Base-by-base conservation (phyloP, 176 grass and related monocot species). In the Carex littledalei region DNA sequence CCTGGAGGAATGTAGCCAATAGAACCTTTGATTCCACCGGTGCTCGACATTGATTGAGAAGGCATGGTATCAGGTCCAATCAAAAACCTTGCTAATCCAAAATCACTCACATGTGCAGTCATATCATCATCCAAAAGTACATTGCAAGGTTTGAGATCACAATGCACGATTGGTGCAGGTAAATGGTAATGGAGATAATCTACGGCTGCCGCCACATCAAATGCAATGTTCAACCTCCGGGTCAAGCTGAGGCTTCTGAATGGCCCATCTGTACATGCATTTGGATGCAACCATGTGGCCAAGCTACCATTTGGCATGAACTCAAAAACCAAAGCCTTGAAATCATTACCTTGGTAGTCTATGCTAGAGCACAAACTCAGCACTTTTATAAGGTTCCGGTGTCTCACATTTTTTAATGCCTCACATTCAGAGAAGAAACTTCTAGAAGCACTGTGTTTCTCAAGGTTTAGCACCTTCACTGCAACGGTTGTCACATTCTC, bases 1-100 rank as follows among this genome's bases (percentile, higher is more conserved):
- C 87, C 84, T 81, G 84, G 90, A 75, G 86, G 84, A 67, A 91
- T 83, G 26, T 91, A 91, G 24, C 90, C 90, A 67, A 91, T 88
- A 24, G 90, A 84, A 60, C 90, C 90, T 63, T 81, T 88, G 10
- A 91, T 86, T 35, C 70, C 55, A 5, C 43, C 41, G 0, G 71
- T 81, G 86, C 84, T 91, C 4, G 22, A 63, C 50, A 75, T 68
- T 71, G 73, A 69, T 84, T 88, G 78, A 50, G 78, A 85, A 85
- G 49, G 22, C 9, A 43, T 20, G 2, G 4, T 56, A 49, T 73
- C n/a, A 43, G 11, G 0, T 68, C 0, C 67, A 39, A 81, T 12
- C 41, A 85, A 70, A 75, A 89, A 85, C 22, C 56, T 89, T 2
- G 84, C 81, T 34, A 86, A 84, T 53, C 90, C 84, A 84, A 91